These are phyloP conservation scores for Yarrowia sp. DNA, from an alignment of 805 yeast genomes.

Conservation along the genomic window DNA sequence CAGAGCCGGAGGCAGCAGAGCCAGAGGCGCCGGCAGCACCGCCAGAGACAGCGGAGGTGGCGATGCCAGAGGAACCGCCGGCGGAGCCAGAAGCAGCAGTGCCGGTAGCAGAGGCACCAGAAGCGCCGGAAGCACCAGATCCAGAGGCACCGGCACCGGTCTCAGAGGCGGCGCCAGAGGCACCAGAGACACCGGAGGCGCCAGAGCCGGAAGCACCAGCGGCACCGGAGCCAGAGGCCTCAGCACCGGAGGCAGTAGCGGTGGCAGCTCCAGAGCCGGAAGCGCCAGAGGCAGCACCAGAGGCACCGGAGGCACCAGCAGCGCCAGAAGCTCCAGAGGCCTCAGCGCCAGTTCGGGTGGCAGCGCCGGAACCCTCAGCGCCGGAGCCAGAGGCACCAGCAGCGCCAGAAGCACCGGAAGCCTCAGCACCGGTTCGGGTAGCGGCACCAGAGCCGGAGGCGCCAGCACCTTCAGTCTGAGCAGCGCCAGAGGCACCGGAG, in stretches of 20 bases:
- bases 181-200: not conserved
- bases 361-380: too few species aligned
- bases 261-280: too few species aligned
- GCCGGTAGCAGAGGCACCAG: not conserved
- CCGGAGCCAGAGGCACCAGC: slow-evolving; percentile 10
- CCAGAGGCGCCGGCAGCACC: not conserved
- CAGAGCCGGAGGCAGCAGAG: not conserved
- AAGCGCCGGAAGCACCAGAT: not conserved
- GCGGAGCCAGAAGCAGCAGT: not conserved
- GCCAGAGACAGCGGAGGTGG: not conserved
- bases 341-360: too few species aligned
- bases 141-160: not conserved
- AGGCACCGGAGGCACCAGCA: slow-evolving; percentile 17
- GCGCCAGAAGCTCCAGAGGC: not conserved
- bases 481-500: not conserved
- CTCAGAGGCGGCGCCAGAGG: not conserved
- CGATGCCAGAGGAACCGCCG: not conserved
- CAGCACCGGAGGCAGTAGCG: not conserved
- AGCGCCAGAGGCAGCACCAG: not conserved
- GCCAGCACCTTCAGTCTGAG: slow-evolving; percentile 1
- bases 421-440: not conserved
- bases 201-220: not conserved
- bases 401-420: not conserved
- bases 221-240: not conserved
- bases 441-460: not conserved